Percentiles rank a stretch among this genome's conserved stretches.
phyloP scores from a whole-genome alignment of 2,329 filamentous ascomycete genomes.

The Beauveria varroae region DNA sequence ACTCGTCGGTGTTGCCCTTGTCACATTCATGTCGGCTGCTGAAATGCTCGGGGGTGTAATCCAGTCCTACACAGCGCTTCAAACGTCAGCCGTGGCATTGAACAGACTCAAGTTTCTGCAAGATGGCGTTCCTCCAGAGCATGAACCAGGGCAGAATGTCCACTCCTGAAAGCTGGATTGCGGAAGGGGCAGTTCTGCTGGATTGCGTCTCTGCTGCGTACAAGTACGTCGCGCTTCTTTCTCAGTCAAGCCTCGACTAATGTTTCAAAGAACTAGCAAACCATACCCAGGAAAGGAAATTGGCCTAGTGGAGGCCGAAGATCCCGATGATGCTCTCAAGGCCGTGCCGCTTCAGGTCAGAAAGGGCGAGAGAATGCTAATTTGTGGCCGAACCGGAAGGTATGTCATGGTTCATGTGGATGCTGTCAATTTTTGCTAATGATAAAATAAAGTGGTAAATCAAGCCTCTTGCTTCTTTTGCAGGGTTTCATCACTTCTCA shows the following conservation, averaged over 20 bases:
- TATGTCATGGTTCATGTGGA: neutral
- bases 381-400: conserved; percentile 8
- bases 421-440: neutral
- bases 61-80: neutral
- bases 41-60: neutral
- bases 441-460: neutral
- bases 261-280: neutral
- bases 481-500: neutral
- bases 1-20: conserved; percentile 2
- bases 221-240: neutral
- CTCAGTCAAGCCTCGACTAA: neutral
- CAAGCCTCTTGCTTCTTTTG: neutral
- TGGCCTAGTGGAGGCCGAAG: neutral
- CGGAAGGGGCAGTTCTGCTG: neutral
- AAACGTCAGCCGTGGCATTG: neutral
- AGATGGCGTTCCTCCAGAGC: neutral
- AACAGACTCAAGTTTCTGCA: conserved; percentile 1
- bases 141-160: neutral
- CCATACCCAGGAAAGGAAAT: neutral
- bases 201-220: neutral
- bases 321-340: neutral
- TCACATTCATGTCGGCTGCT: conserved; percentile 2
- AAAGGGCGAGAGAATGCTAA: neutral
- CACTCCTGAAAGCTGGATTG: neutral
- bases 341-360: neutral